Evolutionary conservation across 306 rosid species (phyloP), one percentile per base, ranked within the genome.

Genomic region (Rosa rugosa): DNA sequence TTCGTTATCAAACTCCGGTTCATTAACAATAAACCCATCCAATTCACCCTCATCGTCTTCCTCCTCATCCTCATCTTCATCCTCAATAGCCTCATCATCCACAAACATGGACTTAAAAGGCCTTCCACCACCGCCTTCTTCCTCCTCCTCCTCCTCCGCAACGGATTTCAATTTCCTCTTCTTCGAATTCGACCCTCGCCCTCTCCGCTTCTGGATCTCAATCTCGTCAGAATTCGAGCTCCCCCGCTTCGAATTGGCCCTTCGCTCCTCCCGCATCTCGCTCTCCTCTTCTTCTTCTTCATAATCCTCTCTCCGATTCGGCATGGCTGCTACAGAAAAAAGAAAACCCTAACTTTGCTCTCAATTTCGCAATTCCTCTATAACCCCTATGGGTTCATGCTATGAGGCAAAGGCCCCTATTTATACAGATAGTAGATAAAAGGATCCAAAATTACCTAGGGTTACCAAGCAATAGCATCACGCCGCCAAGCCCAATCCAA

Each of bases 1-100:
- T 53, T 92, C 68, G 36, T 89, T 94, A 31, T 91, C 97, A 3
- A 14, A 14, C 9, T 89, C 95, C 0, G 88, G 91, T 54, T 91
- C 69, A 27, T 89, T 5, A 3, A 3, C 97, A 31, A 53, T 54
- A n/a, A 73, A 73, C 11, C 11, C 50, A 16, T 54, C 77, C 6
- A 11, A 41, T 9, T 54, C 66, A 45, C 5, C 11, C 1, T 20
- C 49, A 6, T 51, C 47, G 1, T 53, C 65, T 9, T 11, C 47
- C 5, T 38, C 77, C 45, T 20, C 77, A 3, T n/a, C 77, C 0
- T 73, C 49, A 14, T 20, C 47, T 0, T 73, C 65, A 57, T 18
- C 64, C 65, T 73, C 66, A 0, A 16, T 1, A 3, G 77, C 77
- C 56, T 73, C 77, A 36, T 27, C 57, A 54, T 73, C 77, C 10